phyloP scores from a whole-genome alignment of 2,329 filamentous ascomycete species.

The Penicillium hesseltinei region DNA sequence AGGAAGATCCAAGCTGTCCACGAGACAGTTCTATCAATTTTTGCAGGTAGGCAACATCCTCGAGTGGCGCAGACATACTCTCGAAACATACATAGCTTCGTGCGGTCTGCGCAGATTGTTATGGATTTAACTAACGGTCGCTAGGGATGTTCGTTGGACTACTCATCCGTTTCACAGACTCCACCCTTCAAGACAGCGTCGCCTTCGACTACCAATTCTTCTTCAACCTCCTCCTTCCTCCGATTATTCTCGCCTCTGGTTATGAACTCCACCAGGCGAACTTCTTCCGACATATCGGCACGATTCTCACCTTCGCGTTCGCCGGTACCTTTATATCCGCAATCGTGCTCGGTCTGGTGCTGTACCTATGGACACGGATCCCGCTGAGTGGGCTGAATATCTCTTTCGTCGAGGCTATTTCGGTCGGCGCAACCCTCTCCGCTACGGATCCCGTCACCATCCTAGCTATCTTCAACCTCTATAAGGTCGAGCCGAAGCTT shows the following conservation, averaged over 20 bases:
- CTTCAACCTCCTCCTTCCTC: slow-evolving; percentile 97
- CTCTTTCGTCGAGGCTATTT: slow-evolving; percentile 92
- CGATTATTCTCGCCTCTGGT: slow-evolving; percentile 94
- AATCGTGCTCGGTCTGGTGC: slow-evolving; percentile 82
- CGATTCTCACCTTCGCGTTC: slow-evolving; percentile 96
- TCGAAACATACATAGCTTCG: neutral
- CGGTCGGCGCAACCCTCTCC: slow-evolving; percentile 91
- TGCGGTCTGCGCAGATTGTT: neutral
- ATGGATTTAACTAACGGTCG: slow-evolving; percentile 17
- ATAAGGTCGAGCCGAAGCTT: slow-evolving; percentile 97
- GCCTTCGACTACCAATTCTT: slow-evolving; percentile 99
- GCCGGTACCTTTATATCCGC: slow-evolving; percentile 96
- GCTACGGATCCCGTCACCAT: slow-evolving; percentile 98
- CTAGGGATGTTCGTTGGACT: slow-evolving; percentile 93
- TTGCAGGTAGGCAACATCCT: slow-evolving; percentile 64
- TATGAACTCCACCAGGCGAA: slow-evolving; percentile 98
- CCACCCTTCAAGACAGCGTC: slow-evolving; percentile 83
- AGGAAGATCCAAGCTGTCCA: slow-evolving; percentile 97
- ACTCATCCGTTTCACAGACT: slow-evolving; percentile 76
- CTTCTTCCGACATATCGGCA: slow-evolving; percentile 98
- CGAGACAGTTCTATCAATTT: slow-evolving; percentile 97
- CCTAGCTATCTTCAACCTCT: slow-evolving; percentile 96
- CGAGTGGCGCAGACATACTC: neutral
- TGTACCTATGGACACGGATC: slow-evolving; percentile 85
- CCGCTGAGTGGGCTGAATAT: slow-evolving; percentile 82